Base-by-base conservation (phyloP, 2,329 filamentous ascomycete genomes). In the Cryphonectria japonica region DNA sequence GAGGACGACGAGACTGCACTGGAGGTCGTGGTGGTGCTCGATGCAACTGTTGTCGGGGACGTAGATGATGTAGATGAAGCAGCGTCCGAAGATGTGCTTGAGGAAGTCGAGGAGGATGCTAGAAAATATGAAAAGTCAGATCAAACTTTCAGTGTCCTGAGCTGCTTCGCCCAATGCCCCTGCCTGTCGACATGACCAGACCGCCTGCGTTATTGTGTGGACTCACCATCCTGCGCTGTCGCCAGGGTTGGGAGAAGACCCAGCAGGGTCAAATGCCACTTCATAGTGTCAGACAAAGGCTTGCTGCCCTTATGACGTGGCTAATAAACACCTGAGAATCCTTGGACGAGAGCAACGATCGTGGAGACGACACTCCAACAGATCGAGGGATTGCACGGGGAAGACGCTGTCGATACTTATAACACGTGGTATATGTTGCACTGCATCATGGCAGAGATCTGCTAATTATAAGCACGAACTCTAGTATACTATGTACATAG, bases 211-310 rank as follows among this genome's bases (percentile, higher is more conserved):
- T 39, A 3, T 61, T 7, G 59, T 39, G 32, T 26, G 32, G 59
- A 32, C 59, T 61, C 59, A 61, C 59, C 59, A 39, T 61, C 32
- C 59, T 61, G 59, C 37, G 59, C 59, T n/a, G 59, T 34, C 3
- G 59, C 59, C 59, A 61, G 32, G 9, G 37, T 19, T 22, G 13
- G 59, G 32, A 61, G 19, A 61, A 61, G 59, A 22, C 59, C 59
- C 59, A 61, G 22, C 32, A 61, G 59, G 59, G 59, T 61, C 22
- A 61, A 39, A 22, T 61, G 59, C 59, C 59, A 61, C 59, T 61
- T 61, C 59, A 61, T 61, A 13, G 5, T 37, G 59, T 22, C 32
- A 39, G 22, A 14, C 22, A 37, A 61, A n/a, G 32, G 59, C 29
- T 39, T 39, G 13, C 29, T n/a, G 32, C 32, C 22, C 41, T 63